Evolutionary conservation across 1,284 basidiomycete genomes (phyloP).

Genomic region (Cryptococcus hybrid): DNA sequence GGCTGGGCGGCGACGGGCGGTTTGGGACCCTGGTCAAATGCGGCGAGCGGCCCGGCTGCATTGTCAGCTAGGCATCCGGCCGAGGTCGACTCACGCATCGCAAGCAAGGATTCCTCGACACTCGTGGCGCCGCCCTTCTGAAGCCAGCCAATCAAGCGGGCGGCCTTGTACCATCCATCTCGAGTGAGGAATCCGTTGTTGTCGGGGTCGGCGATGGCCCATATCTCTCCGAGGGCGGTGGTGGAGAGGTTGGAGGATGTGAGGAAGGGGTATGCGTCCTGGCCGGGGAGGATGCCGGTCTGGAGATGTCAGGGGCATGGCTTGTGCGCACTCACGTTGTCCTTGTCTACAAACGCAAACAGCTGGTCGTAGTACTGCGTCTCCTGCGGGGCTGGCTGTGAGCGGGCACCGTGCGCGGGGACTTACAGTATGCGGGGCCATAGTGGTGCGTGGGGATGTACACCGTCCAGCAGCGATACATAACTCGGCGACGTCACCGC

Average conservation of each 20-base stretch:
- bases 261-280: slow-evolving; percentile 78
- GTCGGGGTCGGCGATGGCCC: slow-evolving; percentile 87
- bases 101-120: slow-evolving; percentile 23
- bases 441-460: no score
- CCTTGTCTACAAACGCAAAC: slow-evolving; percentile 43
- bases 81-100: slow-evolving; percentile 21
- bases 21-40: slow-evolving; percentile 69
- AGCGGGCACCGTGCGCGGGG: not conserved
- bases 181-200: slow-evolving; percentile 88
- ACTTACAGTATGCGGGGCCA: no score
- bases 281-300: slow-evolving; percentile 76
- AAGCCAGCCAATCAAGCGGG: slow-evolving; percentile 88
- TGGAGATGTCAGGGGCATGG: slow-evolving; percentile 35
- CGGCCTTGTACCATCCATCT: slow-evolving; percentile 78
- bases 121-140: slow-evolving; percentile 64
- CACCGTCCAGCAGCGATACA: no score
- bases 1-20: slow-evolving; percentile 23
- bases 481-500: not conserved
- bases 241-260: slow-evolving; percentile 73
- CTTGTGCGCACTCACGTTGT: slow-evolving; percentile 10
- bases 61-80: not conserved
- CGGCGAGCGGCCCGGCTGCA: slow-evolving; percentile 77
- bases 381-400: slow-evolving; percentile 32
- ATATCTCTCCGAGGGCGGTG: slow-evolving; percentile 84
- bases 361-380: slow-evolving; percentile 47